Percentiles rank a stretch among this genome's conserved stretches.
Evolutionary conservation across 2,329 filamentous ascomycete species (phyloP).

Genomic region (Aspergillus tamarii): DNA sequence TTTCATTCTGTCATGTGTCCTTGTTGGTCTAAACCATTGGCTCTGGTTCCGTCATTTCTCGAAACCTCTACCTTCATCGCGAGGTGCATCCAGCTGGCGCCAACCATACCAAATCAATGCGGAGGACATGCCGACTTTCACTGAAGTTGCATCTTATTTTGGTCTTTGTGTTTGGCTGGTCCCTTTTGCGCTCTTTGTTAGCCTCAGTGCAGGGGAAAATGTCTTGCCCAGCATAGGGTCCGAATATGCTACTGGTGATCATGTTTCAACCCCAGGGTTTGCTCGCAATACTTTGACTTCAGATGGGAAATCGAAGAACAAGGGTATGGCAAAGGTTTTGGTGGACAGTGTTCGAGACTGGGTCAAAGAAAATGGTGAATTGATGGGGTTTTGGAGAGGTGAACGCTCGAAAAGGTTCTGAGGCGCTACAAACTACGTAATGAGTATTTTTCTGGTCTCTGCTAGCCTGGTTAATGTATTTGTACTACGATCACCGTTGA

Average conservation of each 20-base stretch:
- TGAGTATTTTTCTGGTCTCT: too few relatives aligned
- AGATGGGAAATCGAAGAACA: slow-evolving; percentile 52
- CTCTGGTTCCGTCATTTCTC: slow-evolving; percentile 96
- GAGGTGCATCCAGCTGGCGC: slow-evolving; percentile 36
- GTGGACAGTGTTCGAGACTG: slow-evolving; percentile 63
- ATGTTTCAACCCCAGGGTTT: slow-evolving; percentile 26
- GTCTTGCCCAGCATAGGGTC: slow-evolving; percentile 90
- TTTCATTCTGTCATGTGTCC: slow-evolving; percentile 79
- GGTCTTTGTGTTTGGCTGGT: slow-evolving; percentile 96
- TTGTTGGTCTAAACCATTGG: slow-evolving; percentile 90
- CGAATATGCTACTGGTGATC: slow-evolving; percentile 66
- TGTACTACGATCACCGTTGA: neutral
- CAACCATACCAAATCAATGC: slow-evolving; percentile 48
- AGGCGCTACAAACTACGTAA: slow-evolving; percentile 6
- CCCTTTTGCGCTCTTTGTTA: slow-evolving; percentile 93
- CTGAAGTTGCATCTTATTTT: slow-evolving; percentile 94
- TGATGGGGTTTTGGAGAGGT: slow-evolving; percentile 65
- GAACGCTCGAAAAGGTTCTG: slow-evolving; percentile 56
- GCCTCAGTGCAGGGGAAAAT: slow-evolving; percentile 90
- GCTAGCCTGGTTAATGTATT: neutral
- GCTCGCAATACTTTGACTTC: slow-evolving; percentile 28
- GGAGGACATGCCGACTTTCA: slow-evolving; percentile 72
- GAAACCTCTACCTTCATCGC: slow-evolving; percentile 54
- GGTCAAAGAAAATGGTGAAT: slow-evolving; percentile 64
- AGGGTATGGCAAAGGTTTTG: slow-evolving; percentile 65